Evolutionary conservation across 1,284 basidiomycete genomes (phyloP).

Genomic region (Irpex sp.): DNA sequence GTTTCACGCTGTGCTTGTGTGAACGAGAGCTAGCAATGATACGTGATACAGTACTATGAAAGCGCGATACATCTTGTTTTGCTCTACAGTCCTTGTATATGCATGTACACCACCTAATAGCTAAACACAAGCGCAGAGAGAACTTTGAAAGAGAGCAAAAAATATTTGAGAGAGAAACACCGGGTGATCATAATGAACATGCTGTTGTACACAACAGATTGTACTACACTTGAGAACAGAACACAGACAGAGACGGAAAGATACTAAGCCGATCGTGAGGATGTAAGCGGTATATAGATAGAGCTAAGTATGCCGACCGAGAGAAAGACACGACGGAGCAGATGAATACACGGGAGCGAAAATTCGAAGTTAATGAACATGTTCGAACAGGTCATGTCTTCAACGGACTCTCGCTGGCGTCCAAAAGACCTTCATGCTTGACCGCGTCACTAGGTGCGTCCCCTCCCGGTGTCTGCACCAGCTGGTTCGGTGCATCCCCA

Average conservation of each 20-base stretch:
- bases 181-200: not conserved
- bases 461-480: conserved; percentile 28
- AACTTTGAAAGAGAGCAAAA: not conserved
- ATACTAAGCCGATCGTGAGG: not conserved
- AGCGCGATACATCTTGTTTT: not conserved
- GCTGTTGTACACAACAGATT: not conserved
- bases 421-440: conserved; percentile 67
- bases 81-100: not conserved
- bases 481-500: not conserved
- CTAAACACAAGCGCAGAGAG: not conserved
- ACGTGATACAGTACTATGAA: conserved; percentile 33
- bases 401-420: conserved; percentile 64
- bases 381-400: conserved; percentile 33
- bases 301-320: conserved; percentile 8
- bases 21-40: conserved; percentile 74
- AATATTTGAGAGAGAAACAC: not conserved
- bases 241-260: not conserved
- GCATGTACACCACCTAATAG: not conserved
- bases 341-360: not conserved
- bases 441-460: conserved; percentile 54
- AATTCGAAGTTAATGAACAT: too few species aligned
- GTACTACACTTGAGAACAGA: too few species aligned
- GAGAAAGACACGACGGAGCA: not conserved
- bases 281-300: conserved; percentile 11
- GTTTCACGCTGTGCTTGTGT: conserved; percentile 65